A percentile compares a stretch with the other conserved stretches of the same genome.
These are phyloP conservation scores for Ophiostoma tasmaniense DNA, from an alignment of 2,329 filamentous ascomycete genomes.

Conservation along the genomic window DNA sequence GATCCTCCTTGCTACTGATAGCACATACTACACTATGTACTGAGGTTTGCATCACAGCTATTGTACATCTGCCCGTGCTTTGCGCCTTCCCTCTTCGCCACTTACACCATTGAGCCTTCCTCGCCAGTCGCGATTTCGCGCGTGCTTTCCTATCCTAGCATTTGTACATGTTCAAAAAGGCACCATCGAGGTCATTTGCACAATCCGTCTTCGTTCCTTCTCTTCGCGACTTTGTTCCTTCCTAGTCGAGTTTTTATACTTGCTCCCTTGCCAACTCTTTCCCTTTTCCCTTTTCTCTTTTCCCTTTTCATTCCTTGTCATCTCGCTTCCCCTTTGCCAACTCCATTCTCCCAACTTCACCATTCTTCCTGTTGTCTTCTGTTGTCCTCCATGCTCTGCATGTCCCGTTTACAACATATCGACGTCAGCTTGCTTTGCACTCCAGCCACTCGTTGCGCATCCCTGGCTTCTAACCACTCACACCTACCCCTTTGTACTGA, in stretches of 20 bases:
- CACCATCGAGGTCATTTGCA: not conserved
- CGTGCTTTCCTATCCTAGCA: not conserved
- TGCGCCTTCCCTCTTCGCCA: not conserved
- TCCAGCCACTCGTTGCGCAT: not conserved
- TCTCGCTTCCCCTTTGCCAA: not conserved
- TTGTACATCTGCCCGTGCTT: not conserved
- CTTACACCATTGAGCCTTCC: slow-evolving; percentile 2
- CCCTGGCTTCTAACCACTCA: not conserved
- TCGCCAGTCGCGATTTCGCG: not conserved
- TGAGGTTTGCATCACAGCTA: too few species aligned
- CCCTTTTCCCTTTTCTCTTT: not conserved
- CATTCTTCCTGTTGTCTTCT: not conserved
- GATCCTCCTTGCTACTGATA: too few species aligned
- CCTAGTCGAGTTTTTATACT: not conserved
- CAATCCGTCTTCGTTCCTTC: not conserved
- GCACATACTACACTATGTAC: not conserved
- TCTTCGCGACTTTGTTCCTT: not conserved
- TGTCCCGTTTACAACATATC: not conserved
- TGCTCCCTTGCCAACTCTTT: not conserved
- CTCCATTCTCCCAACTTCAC: not conserved
- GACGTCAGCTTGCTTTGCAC: not conserved
- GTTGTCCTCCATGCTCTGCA: not conserved
- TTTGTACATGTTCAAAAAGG: not conserved
- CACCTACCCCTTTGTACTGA: not conserved
- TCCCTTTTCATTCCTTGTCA: not conserved